Percentiles rank a stretch among this genome's conserved stretches.
phyloP scores from a whole-genome alignment of 2,329 filamentous ascomycete species.

The Colletotrichum sp. region DNA sequence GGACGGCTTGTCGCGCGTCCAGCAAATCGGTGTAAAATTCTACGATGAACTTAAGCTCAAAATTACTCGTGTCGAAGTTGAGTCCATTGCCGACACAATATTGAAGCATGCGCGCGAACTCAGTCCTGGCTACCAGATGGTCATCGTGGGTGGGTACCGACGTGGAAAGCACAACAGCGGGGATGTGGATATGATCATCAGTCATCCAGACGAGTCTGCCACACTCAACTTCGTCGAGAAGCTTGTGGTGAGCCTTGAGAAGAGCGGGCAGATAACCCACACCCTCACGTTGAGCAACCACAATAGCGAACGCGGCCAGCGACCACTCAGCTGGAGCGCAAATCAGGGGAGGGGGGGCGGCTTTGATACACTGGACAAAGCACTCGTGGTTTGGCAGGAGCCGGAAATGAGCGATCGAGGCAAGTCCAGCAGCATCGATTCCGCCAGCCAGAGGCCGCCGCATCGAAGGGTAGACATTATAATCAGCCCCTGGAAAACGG shows the following conservation, averaged over 20 bases:
- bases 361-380: slow-evolving; percentile 91
- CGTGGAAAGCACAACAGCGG: slow-evolving; percentile 75
- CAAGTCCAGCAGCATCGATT: not conserved
- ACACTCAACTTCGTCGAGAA: slow-evolving; percentile 74
- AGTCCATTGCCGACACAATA: slow-evolving; percentile 68
- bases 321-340: slow-evolving; percentile 57
- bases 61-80: slow-evolving; percentile 76
- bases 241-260: slow-evolving; percentile 75
- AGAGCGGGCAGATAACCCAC: slow-evolving; percentile 76
- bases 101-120: slow-evolving; percentile 69
- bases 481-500: slow-evolving; percentile 84
- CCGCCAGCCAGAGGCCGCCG: slow-evolving; percentile 32
- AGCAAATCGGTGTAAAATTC: slow-evolving; percentile 94
- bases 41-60: slow-evolving; percentile 81
- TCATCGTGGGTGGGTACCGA: slow-evolving; percentile 80
- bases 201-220: slow-evolving; percentile 71
- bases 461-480: slow-evolving; percentile 94
- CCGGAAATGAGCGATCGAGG: slow-evolving; percentile 38
- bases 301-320: slow-evolving; percentile 75
- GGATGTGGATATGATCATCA: slow-evolving; percentile 87
- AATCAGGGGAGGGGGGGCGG: slow-evolving; percentile 53
- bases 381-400: slow-evolving; percentile 90
- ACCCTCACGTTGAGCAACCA: slow-evolving; percentile 73
- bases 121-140: slow-evolving; percentile 57
- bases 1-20: slow-evolving; percentile 73